Conservation (phyloP, 306 rosid genomes). For the Myrica gale region DNA sequence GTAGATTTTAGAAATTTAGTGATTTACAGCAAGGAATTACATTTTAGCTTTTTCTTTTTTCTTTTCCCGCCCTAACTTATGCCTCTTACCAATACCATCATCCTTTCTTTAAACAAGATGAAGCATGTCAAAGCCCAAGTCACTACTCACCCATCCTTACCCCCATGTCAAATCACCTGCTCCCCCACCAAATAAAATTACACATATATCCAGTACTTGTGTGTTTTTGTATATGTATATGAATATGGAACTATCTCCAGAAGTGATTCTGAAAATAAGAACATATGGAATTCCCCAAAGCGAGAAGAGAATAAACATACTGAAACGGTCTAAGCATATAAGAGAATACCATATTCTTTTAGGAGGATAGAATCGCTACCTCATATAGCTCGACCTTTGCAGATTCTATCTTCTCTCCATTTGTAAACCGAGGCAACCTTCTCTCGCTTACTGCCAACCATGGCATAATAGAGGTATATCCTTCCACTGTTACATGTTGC, state of each 20-base stretch:
- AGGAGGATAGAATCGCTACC: conserved; percentile 42
- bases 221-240: background rate
- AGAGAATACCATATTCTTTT: conserved; percentile 4
- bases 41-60: conserved; percentile 5
- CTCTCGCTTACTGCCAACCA: conserved; percentile 87
- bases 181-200: background rate
- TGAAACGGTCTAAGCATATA: background rate
- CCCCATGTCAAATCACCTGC: background rate
- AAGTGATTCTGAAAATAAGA: conserved; percentile 1
- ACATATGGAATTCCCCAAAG: background rate
- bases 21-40: too few species aligned
- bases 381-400: conserved; percentile 77
- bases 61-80: background rate
- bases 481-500: conserved; percentile 55
- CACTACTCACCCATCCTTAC: conserved; percentile 7
- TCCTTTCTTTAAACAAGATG: conserved; percentile 10
- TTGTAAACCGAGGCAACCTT: conserved; percentile 71
- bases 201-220: too few species aligned
- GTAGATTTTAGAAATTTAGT: conserved; percentile 33
- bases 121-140: conserved; percentile 19
- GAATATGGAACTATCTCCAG: background rate
- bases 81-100: background rate
- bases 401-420: conserved; percentile 78
- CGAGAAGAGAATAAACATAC: background rate
- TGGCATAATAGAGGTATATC: conserved; percentile 88